Percentiles rank a stretch among this genome's conserved stretches.
Conservation (phyloP, 176 grass and related monocot genomes). For the Bonia amplexicaulis region DNA sequence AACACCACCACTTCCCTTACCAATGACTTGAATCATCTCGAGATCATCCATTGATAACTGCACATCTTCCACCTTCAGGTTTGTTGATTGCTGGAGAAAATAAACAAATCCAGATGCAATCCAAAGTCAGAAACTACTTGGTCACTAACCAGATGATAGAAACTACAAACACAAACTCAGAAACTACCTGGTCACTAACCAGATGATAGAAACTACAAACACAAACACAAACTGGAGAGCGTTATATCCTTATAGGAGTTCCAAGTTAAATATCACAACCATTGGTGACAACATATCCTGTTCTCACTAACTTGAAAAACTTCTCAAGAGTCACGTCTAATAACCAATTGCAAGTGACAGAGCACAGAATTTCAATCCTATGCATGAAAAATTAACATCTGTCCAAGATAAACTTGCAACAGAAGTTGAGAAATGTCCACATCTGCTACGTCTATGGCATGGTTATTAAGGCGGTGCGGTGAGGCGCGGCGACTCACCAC, state of each 20-base stretch:
- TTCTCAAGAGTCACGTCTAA: background rate
- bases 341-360: background rate
- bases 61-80: conserved; percentile 67
- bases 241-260: background rate
- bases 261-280: background rate
- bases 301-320: background rate
- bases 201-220: background rate
- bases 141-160: background rate
- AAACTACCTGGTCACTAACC: background rate
- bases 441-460: background rate
- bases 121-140: conserved; percentile 6
- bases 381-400: background rate
- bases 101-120: conserved; percentile 13
- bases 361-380: background rate
- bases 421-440: background rate
- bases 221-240: conserved; percentile 1
- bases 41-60: conserved; percentile 83
- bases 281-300: background rate
- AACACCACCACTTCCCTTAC: conserved; percentile 89
- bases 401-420: background rate
- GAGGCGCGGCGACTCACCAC: too few relatives aligned
- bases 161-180: background rate
- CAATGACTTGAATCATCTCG: conserved; percentile 90
- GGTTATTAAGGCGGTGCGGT: too few relatives aligned
- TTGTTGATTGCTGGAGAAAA: conserved; percentile 35